Evolutionary conservation across 495 filamentous ascomycete species (phyloP).

Genomic region (Evansstolkia leycettana): DNA sequence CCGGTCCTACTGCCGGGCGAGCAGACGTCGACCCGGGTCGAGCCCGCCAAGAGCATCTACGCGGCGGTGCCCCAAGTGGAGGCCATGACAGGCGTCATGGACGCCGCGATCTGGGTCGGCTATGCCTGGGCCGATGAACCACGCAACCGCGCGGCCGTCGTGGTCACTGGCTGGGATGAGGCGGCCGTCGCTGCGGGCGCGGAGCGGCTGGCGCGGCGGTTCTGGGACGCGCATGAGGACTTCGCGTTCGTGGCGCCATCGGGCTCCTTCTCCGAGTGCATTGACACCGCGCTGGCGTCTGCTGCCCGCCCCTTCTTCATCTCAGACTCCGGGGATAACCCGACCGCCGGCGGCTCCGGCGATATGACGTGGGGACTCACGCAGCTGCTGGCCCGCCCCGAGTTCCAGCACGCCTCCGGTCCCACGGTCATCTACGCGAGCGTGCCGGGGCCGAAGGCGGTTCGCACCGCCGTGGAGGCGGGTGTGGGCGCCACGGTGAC

Average conservation of each 20-base stretch:
- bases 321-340: conserved; percentile 47
- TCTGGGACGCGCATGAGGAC: conserved; percentile 35
- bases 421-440: conserved; percentile 44
- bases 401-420: conserved; percentile 27
- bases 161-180: conserved; percentile 40
- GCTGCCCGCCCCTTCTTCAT: conserved; percentile 41
- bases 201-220: conserved; percentile 31
- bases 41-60: conserved; percentile 44
- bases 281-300: conserved; percentile 34
- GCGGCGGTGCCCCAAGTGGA: conserved; percentile 34
- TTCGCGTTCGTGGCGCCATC: conserved; percentile 45
- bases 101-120: conserved; percentile 47
- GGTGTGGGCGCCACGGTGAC: conserved; percentile 39
- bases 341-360: conserved; percentile 43
- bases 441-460: conserved; percentile 37
- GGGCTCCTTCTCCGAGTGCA: conserved; percentile 35
- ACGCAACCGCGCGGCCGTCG: conserved; percentile 38
- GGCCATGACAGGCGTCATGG: conserved; percentile 26
- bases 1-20: conserved; percentile 44
- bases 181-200: conserved; percentile 22
- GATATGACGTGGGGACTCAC: conserved; percentile 43
- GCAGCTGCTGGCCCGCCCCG: conserved; percentile 32
- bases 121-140: conserved; percentile 50
- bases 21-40: conserved; percentile 43
- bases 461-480: conserved; percentile 30